Evolutionary conservation across 2,329 filamentous ascomycete species (phyloP), one percentile per base, ranked within the genome.

Genomic region (Apiospora malaysiana): DNA sequence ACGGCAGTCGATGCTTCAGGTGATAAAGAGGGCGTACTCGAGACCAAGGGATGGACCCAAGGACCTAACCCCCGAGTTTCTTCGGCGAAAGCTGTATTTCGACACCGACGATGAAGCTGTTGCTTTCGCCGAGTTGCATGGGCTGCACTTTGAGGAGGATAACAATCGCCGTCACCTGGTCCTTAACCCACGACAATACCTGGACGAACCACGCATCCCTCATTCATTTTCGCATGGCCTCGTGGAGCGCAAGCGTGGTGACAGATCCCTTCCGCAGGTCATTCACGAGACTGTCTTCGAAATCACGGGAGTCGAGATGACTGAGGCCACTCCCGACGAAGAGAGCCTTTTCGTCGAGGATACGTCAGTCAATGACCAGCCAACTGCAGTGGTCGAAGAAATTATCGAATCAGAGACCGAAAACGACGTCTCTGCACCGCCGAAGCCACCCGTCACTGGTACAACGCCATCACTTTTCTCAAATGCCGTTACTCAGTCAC

Each of bases 91-190:
- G 72, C 82, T 92, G n/a, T 84, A 85, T 21, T 94, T 94, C 73
- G 93, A 94, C 73, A 89, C 87, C 0, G 86, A 91, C 70, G 81
- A 87, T 43, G 90, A 94, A 71, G 91, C 93, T 10, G 84, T 92
- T 21, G 84, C 86, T 0, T 91, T 94, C 79, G 89, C 89, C 0
- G 85, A 88, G 74, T 80, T 85, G n/a, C 88, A 90, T 71, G 84
- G 84, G 10, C 81, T 91, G 42, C 81, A 84, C 27, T 90, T 91
- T 69, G 80, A 84, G 59, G 72, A 80, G 75, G 74, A 85, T 74
- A 70, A 80, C 72, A 74, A 79, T 72, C 70, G 80, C 72, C 75
- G 79, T 76, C 83, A 85, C 68, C 76, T 88, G 7, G 78, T 87
- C 12, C 78, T 88, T 23, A 82, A 84, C 69, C 84, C 82, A 72